phyloP scores from a whole-genome alignment of 768 basidiomycete genomes.

The Asterophora parasitica region DNA sequence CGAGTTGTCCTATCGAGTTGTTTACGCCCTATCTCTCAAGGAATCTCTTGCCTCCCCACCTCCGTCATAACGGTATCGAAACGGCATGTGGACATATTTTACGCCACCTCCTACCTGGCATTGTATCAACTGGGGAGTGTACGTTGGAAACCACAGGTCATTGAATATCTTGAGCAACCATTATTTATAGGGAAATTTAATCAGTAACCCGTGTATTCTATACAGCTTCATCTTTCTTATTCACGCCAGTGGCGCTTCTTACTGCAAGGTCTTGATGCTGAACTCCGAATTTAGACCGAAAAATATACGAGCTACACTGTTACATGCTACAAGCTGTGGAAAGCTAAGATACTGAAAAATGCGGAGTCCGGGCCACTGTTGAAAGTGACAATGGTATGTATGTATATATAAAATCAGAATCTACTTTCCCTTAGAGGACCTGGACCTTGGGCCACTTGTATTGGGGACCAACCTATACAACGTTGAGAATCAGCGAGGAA shows the following conservation, averaged over 20 bases:
- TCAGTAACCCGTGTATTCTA: constrained; percentile 13
- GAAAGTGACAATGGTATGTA: constrained; percentile 21
- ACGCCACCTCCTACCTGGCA: constrained; percentile 1
- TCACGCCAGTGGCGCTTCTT: not conserved
- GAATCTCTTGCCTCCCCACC: constrained; percentile 70
- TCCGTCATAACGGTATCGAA: constrained; percentile 34
- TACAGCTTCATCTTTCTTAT: constrained; percentile 2
- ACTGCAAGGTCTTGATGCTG: not conserved
- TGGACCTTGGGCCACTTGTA: constrained; percentile 49
- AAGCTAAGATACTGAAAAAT: constrained; percentile 11
- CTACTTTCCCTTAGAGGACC: constrained; percentile 26
- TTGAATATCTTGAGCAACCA: not conserved
- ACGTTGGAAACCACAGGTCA: constrained; percentile 5
- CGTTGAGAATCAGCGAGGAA: not conserved
- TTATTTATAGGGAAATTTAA: constrained; percentile 15
- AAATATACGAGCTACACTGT: constrained; percentile 9
- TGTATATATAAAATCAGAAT: constrained; percentile 8
- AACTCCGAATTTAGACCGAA: not conserved
- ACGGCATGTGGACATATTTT: not conserved
- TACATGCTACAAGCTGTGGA: constrained; percentile 19
- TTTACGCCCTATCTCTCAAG: constrained; percentile 26
- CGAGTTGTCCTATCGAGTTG: constrained; percentile 1
- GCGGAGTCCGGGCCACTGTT: constrained; percentile 19
- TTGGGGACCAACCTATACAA: constrained; percentile 42
- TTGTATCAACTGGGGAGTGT: constrained; percentile 2